Conservation (phyloP, 192 early-diverging fungal genomes). For the Coemansia sp. region DNA sequence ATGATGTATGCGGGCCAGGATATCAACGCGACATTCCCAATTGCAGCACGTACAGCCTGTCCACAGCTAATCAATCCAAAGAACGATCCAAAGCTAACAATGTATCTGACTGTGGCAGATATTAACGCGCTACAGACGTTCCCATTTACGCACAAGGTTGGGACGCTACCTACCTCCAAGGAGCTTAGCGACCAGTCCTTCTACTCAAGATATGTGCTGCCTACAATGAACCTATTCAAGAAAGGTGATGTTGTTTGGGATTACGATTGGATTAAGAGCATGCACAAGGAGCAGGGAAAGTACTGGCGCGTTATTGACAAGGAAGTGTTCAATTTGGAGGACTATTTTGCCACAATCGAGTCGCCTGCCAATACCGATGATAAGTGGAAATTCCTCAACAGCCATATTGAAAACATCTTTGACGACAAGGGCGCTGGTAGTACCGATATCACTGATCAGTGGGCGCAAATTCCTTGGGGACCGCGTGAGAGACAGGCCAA, state of each 20-base stretch:
- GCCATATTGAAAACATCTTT: conserved; percentile 59
- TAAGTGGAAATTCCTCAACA: conserved; percentile 29
- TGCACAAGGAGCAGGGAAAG: conserved; percentile 54
- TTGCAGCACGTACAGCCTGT: conserved; percentile 60
- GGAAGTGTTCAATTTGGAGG: conserved; percentile 65
- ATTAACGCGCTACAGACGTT: conserved; percentile 36
- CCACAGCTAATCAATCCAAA: conserved; percentile 39
- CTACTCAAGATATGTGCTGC: conserved; percentile 30
- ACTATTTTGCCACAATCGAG: conserved; percentile 54
- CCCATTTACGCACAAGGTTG: conserved; percentile 40
- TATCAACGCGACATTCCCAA: conserved; percentile 61
- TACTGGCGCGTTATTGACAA: conserved; percentile 65
- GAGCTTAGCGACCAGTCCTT: conserved; percentile 43
- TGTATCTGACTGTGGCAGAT: conserved; percentile 30
- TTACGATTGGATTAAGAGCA: conserved; percentile 57
- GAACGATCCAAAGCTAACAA: conserved; percentile 29
- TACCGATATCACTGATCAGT: conserved; percentile 43
- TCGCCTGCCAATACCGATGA: conserved; percentile 36
- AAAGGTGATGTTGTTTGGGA: conserved; percentile 65
- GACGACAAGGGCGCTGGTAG: conserved; percentile 52
- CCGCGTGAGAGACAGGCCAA: conserved; percentile 37
- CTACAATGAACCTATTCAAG: conserved; percentile 39
- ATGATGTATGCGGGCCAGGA: conserved; percentile 54
- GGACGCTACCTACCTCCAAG: conserved; percentile 30
- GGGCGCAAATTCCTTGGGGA: conserved; percentile 44